Evolutionary conservation across 139 green algal genomes (phyloP).

Genomic region (Protoeuglena noctilucae): DNA sequence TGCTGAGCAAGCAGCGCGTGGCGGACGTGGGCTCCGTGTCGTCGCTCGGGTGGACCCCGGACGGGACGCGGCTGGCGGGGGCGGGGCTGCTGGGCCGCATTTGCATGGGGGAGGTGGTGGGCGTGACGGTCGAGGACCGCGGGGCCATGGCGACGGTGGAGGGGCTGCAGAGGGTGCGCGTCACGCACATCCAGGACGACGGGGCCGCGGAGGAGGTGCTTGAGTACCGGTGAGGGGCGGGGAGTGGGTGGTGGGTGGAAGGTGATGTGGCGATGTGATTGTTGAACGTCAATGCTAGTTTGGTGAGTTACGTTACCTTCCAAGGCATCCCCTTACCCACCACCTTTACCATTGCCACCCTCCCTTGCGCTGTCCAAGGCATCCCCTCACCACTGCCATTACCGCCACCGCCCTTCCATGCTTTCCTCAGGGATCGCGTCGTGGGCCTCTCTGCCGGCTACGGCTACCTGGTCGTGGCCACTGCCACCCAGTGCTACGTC

Average conservation of each 20-base stretch:
- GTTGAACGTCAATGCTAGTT: too few relatives aligned
- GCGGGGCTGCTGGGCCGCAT: constrained; percentile 35
- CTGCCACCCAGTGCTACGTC: constrained; percentile 47
- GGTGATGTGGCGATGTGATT: too few relatives aligned
- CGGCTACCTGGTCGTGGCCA: constrained; percentile 56
- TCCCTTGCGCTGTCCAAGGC: too few relatives aligned
- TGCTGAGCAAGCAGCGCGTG: constrained; percentile 1
- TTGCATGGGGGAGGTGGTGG: constrained; percentile 30
- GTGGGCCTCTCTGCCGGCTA: constrained; percentile 44
- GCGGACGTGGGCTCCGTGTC: constrained; percentile 29
- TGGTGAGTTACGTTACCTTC: too few relatives aligned
- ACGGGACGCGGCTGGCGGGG: constrained; percentile 47
- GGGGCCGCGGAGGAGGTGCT: constrained; percentile 44
- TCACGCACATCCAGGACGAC: constrained; percentile 24
- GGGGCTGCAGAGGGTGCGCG: constrained; percentile 19
- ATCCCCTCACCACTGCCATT: too few relatives aligned
- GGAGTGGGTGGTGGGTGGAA: too few relatives aligned
- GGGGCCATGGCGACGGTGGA: constrained; percentile 24
- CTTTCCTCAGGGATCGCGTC: constrained; percentile 52
- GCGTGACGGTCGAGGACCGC: constrained; percentile 12
- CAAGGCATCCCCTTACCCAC: too few relatives aligned
- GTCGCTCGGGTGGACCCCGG: constrained; percentile 36
- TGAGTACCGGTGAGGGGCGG: too few relatives aligned
- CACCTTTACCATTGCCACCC: too few relatives aligned
- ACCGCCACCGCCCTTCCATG: too few relatives aligned